Base-by-base conservation (phyloP, 306 rosid species). In the Potentilla sterilis region DNA sequence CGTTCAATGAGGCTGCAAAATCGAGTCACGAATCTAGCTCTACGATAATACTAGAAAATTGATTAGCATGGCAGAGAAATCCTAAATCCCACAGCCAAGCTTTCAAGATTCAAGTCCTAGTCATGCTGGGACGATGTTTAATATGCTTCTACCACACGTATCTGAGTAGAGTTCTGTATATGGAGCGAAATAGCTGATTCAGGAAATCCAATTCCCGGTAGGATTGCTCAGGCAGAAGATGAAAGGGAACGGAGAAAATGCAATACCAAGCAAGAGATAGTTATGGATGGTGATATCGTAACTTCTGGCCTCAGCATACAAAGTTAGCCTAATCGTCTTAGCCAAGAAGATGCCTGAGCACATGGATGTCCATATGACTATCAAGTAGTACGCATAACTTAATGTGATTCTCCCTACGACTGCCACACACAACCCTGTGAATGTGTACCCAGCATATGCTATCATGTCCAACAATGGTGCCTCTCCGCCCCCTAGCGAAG, bases 301-400 rank as follows among this genome's bases (percentile, higher is more conserved):
- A 81, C 85, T 88, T 72, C 91, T 84, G 55, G 81, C 85, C 83
- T 87, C 91, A 0, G 91, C 91, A 52, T 87, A 83, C 68, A 88
- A 82, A 52, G 87, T 86, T 73, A 92, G 75, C 70, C 87, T 88
- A 84, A 91, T 86, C 18, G 90, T 88, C 81, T 88, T 91, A 73
- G 87, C 90, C 75, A 91, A 79, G 78, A 91, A 91, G 11, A 87
- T 72, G 78, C 90, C 96, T 91, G 87, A 85, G 85, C 93, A 88
- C 77, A 88, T 63, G 76, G 91, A 88, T 76, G 91, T 78, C 84
- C 89, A 85, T 37, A 89, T 86, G 87, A 87, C 84, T 42, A 90
- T 69, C 81, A 86, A 77, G 79, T 88, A 88, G 81, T 86, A 90
- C 10, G 90, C 78, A 78, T 82, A 85, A 32, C 91, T 79, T 32